These are phyloP conservation scores for Leishmania turanica DNA, from an alignment of 208 protist species.

Conservation along the genomic window DNA sequence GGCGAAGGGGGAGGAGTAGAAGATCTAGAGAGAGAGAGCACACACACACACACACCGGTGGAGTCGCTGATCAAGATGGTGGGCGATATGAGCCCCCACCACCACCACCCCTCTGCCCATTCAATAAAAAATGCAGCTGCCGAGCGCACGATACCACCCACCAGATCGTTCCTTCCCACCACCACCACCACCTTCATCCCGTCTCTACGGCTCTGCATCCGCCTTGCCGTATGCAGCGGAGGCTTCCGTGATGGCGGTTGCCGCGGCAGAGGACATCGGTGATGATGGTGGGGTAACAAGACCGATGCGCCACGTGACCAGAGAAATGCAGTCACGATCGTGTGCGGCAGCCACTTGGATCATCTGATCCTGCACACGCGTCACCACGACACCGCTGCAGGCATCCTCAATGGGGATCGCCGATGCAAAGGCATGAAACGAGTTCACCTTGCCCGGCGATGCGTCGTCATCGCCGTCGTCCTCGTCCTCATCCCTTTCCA, in stretches of 20 bases:
- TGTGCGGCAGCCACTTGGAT: constrained; percentile 48
- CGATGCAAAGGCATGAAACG: not conserved
- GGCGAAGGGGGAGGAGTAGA: not conserved
- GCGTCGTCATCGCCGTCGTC: not conserved
- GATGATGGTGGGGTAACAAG: not conserved
- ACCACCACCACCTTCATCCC: not conserved
- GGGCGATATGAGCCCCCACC: not conserved
- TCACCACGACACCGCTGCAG: constrained; percentile 41
- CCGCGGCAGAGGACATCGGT: not conserved
- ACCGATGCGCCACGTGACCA: constrained; percentile 45
- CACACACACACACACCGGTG: not conserved
- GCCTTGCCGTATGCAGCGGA: not conserved
- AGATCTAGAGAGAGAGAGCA: not conserved
- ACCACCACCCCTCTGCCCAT: not conserved
- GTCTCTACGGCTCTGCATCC: not conserved
- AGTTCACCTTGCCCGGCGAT: not conserved
- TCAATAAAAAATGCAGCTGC: not conserved
- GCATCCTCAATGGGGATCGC: constrained; percentile 32
- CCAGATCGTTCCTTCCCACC: not conserved
- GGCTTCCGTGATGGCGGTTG: not conserved
- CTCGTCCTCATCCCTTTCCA: not conserved
- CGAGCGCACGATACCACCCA: not conserved
- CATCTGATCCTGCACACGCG: constrained; percentile 19
- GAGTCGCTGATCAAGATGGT: not conserved
- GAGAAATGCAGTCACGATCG: constrained; percentile 43